Evolutionary conservation across 129 eudicot species (phyloP).

Genomic region (Oenanthe sinensis): DNA sequence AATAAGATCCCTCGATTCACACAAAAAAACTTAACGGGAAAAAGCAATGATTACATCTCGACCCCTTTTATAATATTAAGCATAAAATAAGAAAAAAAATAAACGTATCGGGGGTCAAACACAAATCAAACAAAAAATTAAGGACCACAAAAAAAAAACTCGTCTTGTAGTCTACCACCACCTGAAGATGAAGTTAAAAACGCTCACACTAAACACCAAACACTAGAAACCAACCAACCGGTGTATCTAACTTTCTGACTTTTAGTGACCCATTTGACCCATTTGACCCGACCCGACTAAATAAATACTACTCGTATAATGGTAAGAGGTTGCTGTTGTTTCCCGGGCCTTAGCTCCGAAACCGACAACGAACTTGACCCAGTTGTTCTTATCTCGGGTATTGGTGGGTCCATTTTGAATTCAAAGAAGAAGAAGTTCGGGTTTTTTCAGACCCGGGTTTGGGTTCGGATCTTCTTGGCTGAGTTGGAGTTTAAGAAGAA

Average conservation of each 20-base stretch:
- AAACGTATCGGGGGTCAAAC: neutral
- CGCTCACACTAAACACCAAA: neutral
- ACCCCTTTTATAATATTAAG: too few species aligned
- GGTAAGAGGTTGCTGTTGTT: constrained; percentile 41
- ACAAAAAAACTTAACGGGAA: too few species aligned
- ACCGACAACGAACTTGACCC: constrained; percentile 53
- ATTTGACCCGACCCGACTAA: neutral
- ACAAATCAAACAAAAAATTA: neutral
- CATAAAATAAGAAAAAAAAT: too few species aligned
- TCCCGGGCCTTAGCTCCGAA: constrained; percentile 28
- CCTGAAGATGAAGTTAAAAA: neutral
- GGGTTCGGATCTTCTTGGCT: constrained; percentile 82
- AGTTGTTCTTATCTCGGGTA: constrained; percentile 64
- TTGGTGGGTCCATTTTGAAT: constrained; percentile 69
- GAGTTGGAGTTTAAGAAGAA: constrained; percentile 70
- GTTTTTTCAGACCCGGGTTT: constrained; percentile 48
- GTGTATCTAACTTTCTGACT: neutral
- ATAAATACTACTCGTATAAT: too few species aligned
- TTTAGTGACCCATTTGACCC: neutral
- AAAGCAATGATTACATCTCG: too few species aligned
- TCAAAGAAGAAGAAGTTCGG: constrained; percentile 46
- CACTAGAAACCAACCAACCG: neutral
- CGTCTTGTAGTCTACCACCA: neutral
- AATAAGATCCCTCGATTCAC: too few species aligned
- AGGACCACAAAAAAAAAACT: neutral